Evolutionary conservation across 2,329 filamentous ascomycete species (phyloP).

Genomic region (Aspergillus neoniger): DNA sequence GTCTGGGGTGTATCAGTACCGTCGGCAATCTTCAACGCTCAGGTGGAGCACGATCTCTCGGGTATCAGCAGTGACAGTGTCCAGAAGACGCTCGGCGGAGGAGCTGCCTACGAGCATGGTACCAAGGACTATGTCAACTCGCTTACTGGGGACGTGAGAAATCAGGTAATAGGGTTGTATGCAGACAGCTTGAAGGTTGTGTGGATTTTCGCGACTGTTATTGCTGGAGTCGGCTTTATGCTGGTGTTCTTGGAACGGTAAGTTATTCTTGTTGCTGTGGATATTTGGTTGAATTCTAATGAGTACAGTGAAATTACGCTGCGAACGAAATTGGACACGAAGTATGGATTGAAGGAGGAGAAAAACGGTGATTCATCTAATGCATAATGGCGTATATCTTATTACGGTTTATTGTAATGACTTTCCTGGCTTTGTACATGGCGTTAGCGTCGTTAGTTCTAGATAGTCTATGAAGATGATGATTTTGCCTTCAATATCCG

Average conservation of each 20-base stretch:
- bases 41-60: conserved; percentile 12
- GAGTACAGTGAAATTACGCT: conserved; percentile 25
- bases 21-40: conserved; percentile 34
- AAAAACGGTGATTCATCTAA: not conserved
- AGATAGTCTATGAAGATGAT: no score
- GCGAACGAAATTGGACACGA: not conserved
- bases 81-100: conserved; percentile 14
- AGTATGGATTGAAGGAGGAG: not conserved
- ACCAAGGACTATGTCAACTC: conserved; percentile 9
- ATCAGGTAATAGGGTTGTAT: conserved; percentile 39
- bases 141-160: not conserved
- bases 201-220: conserved; percentile 41
- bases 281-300: no score
- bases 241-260: conserved; percentile 33
- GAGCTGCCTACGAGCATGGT: conserved; percentile 27
- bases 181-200: conserved; percentile 36
- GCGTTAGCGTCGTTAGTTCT: no score
- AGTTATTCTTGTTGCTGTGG: no score
- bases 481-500: no score
- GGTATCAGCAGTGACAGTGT: conserved; percentile 16
- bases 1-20: conserved; percentile 37
- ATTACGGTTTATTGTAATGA: no score
- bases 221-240: conserved; percentile 37
- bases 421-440: no score
- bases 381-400: no score